Percentiles rank a stretch among this genome's conserved stretches.
Conservation (phyloP, 2,329 filamentous ascomycete species). For the Elsinoe fawcettii region DNA sequence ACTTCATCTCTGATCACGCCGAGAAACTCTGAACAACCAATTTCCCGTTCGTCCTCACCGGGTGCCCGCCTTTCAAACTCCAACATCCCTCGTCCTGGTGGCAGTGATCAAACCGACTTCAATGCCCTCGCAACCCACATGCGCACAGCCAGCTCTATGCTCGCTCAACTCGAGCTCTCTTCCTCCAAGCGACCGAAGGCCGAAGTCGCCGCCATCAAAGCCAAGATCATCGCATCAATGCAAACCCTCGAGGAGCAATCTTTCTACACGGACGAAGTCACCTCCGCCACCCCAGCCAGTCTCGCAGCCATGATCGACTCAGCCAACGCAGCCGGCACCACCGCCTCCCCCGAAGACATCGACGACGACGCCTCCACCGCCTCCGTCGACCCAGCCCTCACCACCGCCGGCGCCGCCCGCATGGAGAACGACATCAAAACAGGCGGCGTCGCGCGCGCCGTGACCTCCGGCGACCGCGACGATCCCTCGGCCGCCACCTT, state of each 20-base stretch:
- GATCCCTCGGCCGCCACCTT: constrained; percentile 81
- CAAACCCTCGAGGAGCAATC: constrained; percentile 79
- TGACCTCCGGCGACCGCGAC: constrained; percentile 58
- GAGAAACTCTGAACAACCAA: constrained; percentile 60
- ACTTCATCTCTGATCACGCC: constrained; percentile 57
- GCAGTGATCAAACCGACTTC: constrained; percentile 67
- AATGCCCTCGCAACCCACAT: constrained; percentile 79
- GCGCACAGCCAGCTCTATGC: constrained; percentile 79
- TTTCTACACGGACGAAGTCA: constrained; percentile 65
- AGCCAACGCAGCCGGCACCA: constrained; percentile 48
- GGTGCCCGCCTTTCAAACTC: constrained; percentile 54
- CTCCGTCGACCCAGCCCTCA: constrained; percentile 37
- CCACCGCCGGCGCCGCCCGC: constrained; percentile 66
- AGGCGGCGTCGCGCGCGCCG: constrained; percentile 66
- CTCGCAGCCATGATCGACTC: constrained; percentile 79
- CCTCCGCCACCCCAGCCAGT: constrained; percentile 48
- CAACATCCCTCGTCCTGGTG: constrained; percentile 27
- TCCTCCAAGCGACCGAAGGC: constrained; percentile 70
- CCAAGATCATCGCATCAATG: constrained; percentile 86
- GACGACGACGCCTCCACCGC: constrained; percentile 45
- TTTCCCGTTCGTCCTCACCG: constrained; percentile 62
- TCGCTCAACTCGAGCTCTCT: constrained; percentile 73
- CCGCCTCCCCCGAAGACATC: constrained; percentile 45
- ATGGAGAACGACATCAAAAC: constrained; percentile 91
- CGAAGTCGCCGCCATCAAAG: constrained; percentile 74